Base-by-base conservation (phyloP, 805 yeast species). In the Cyberlindnera japonica region DNA sequence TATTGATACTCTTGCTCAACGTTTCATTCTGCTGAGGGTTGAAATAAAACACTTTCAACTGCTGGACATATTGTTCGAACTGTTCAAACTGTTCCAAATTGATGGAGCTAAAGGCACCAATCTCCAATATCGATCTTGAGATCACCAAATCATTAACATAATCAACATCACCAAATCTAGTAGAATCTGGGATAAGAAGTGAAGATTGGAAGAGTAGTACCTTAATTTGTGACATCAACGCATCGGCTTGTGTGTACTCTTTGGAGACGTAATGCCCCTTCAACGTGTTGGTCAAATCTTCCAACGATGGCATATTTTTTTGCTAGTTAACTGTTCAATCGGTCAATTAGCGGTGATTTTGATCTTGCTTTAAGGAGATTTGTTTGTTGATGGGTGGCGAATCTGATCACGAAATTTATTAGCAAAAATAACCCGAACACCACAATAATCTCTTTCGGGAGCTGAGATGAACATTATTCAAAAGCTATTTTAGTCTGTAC, bases 51-150 rank as follows among this genome's bases (percentile, higher is more conserved):
- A 86, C 84, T 47, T 81, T 75, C 57, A 93, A 72, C 61, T 48
- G 52, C 83, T 90, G 15, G 80, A 75, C 44, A 83, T 75, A 60
- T 75, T 79, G 54, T 49, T 82, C 81, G 57, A 89, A 87, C n/a
- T 74, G 72, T 16, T 64, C 72, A 53, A 82, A 76, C 47, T 84
- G 73, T 25, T 73, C 64, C 31, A 74, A 60, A 50, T 82, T 81
- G 46, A 93, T 78, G 36, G 90, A 75, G 14, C 85, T 75, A 38
- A 91, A 68, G 1, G 95, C 95, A 11, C 96, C 96, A 44, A 89
- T 77, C 61, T 93, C 98, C 37, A 93, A 68, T 31, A 91, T 83
- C 29, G 83, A 78, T 51, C 95, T 80, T 7, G 95, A 79, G 28
- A 88, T 85, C 45, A 74, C 70, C 42, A 89, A 72, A 64, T 90